These are phyloP conservation scores for Saccharomycopsis fermentans DNA, from an alignment of 805 yeast species.

Conservation along the genomic window DNA sequence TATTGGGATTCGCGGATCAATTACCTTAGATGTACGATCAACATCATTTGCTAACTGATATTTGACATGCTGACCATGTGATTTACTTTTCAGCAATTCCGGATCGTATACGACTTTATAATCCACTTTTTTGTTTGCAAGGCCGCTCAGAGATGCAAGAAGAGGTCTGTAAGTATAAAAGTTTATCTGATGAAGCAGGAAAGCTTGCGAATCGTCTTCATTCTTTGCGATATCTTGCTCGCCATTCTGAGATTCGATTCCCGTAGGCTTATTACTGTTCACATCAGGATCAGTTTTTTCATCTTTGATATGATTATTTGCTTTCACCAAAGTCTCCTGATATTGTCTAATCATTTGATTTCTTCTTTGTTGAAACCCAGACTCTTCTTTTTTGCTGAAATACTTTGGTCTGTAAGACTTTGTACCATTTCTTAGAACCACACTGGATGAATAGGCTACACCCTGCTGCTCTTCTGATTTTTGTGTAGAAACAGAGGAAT, in stretches of 20 bases:
- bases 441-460: neutral
- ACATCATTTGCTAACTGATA: slow-evolving; percentile 29
- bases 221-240: neutral
- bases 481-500: neutral
- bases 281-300: neutral
- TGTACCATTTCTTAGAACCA: neutral
- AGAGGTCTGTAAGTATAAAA: neutral
- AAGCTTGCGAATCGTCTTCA: neutral
- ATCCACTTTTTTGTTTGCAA: slow-evolving; percentile 19
- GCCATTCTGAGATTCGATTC: neutral
- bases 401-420: neutral
- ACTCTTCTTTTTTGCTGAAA: neutral
- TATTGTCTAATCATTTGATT: neutral
- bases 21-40: slow-evolving; percentile 16
- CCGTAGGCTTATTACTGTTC: neutral
- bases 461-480: neutral
- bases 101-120: slow-evolving; percentile 45
- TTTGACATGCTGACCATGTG: slow-evolving; percentile 28
- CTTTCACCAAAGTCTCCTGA: neutral
- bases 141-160: neutral
- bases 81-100: slow-evolving; percentile 34
- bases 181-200: neutral
- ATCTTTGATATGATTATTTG: neutral
- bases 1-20: slow-evolving; percentile 34
- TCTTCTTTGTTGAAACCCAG: neutral